Evolutionary conservation across 257 asterid species (phyloP).

Genomic region (Nemophila menziesii): DNA sequence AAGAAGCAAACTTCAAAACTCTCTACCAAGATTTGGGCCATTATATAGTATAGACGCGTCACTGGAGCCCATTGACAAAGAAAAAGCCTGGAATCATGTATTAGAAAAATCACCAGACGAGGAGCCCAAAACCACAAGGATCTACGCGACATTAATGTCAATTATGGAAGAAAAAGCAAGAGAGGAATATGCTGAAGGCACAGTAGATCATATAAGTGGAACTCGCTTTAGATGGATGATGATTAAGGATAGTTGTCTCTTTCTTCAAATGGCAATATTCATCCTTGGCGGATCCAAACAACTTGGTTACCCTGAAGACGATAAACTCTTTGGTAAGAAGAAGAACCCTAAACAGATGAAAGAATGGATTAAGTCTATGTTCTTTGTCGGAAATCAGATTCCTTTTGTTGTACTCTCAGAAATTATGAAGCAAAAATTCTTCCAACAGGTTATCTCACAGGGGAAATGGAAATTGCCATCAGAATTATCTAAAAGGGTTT

Average conservation of each 20-base stretch:
- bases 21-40: neutral
- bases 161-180: neutral
- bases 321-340: constrained; percentile 2
- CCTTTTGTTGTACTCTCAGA: neutral
- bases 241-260: constrained; percentile 6
- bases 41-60: neutral
- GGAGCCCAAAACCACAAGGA: neutral
- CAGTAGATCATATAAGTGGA: neutral
- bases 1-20: no score
- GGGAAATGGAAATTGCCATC: neutral
- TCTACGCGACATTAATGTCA: no score
- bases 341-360: neutral
- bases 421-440: neutral
- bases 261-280: constrained; percentile 3
- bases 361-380: constrained; percentile 3
- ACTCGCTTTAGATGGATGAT: neutral
- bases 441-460: no score
- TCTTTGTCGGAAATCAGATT: constrained; percentile 7
- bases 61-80: neutral
- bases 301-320: neutral
- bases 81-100: neutral
- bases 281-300: neutral
- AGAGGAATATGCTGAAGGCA: neutral
- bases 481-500: neutral
- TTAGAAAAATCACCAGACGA: neutral